Conservation (phyloP, 352 stramenopile species). For the Aphanomyces euteiches region DNA sequence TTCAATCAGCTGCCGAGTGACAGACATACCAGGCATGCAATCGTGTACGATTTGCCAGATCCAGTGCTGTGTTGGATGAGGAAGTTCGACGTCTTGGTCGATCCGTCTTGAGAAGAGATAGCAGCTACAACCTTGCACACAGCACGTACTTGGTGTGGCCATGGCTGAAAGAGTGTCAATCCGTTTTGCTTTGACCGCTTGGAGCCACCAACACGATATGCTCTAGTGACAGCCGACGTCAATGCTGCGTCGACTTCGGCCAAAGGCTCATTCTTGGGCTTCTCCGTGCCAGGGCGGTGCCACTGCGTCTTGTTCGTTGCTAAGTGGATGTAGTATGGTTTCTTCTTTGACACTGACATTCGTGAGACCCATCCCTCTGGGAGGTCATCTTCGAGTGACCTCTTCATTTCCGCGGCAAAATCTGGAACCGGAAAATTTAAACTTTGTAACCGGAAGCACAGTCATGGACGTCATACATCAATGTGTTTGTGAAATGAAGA, state of each 20-base stretch:
- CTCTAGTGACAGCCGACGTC: slow-evolving; percentile 8
- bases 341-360: slow-evolving; percentile 24
- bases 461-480: no score
- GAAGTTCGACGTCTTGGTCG: slow-evolving; percentile 34
- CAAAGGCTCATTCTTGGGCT: neutral
- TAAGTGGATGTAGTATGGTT: slow-evolving; percentile 27
- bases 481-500: neutral
- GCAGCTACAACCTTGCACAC: slow-evolving; percentile 22
- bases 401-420: neutral
- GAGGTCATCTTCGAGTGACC: neutral
- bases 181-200: neutral
- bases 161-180: slow-evolving; percentile 17
- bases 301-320: slow-evolving; percentile 26
- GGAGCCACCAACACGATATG: slow-evolving; percentile 21
- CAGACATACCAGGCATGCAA: slow-evolving; percentile 49
- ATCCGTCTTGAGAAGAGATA: neutral
- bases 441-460: no score
- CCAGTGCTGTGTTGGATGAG: slow-evolving; percentile 80
- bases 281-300: neutral
- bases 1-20: neutral
- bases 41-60: slow-evolving; percentile 76
- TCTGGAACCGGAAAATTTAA: no score
- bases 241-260: neutral
- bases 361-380: slow-evolving; percentile 20
- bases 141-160: slow-evolving; percentile 26